A percentile compares a stretch with the other conserved stretches of the same genome.
phyloP scores from a whole-genome alignment of 495 filamentous ascomycete species.

The Daldinia loculata region DNA sequence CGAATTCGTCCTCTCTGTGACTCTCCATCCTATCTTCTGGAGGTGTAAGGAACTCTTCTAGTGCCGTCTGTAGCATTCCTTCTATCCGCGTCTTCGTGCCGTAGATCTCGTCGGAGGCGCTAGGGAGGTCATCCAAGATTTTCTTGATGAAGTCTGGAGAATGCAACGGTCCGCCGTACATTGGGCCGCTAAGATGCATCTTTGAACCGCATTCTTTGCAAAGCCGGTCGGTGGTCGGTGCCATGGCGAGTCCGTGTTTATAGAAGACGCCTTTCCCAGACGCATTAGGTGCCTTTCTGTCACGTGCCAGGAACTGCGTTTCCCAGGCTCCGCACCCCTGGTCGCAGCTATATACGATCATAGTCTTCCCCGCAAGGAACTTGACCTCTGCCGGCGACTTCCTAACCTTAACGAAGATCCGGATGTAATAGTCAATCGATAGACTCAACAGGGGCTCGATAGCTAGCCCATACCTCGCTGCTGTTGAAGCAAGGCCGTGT shows the following conservation, averaged over 20 bases:
- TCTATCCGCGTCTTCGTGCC: slow-evolving; percentile 80
- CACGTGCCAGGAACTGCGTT: slow-evolving; percentile 75
- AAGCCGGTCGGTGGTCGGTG: slow-evolving; percentile 63
- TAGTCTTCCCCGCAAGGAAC: slow-evolving; percentile 84
- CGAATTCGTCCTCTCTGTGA: slow-evolving; percentile 59
- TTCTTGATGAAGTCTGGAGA: slow-evolving; percentile 79
- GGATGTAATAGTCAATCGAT: slow-evolving; percentile 94
- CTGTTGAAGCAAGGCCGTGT: slow-evolving; percentile 77
- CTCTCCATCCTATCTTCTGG: slow-evolving; percentile 46
- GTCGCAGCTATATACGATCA: slow-evolving; percentile 93
- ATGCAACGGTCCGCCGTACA: slow-evolving; percentile 93
- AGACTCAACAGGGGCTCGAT: slow-evolving; percentile 93
- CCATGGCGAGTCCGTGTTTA: slow-evolving; percentile 77
- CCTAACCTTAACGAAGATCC: slow-evolving; percentile 85
- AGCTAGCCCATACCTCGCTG: slow-evolving; percentile 84
- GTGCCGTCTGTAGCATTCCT: slow-evolving; percentile 88
- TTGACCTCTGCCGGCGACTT: slow-evolving; percentile 86
- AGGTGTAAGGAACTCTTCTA: slow-evolving; percentile 70
- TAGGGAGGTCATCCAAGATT: slow-evolving; percentile 73
- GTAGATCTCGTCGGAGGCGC: slow-evolving; percentile 70
- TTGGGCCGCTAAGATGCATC: slow-evolving; percentile 88
- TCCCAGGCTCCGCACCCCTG: slow-evolving; percentile 87
- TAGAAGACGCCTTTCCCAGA: slow-evolving; percentile 72
- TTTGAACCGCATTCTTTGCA: slow-evolving; percentile 88
- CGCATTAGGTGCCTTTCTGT: slow-evolving; percentile 69